Percentiles rank a stretch among this genome's conserved stretches.
These are phyloP conservation scores for Hanseniaspora vineae DNA, from an alignment of 805 yeast genomes.

Conservation along the genomic window DNA sequence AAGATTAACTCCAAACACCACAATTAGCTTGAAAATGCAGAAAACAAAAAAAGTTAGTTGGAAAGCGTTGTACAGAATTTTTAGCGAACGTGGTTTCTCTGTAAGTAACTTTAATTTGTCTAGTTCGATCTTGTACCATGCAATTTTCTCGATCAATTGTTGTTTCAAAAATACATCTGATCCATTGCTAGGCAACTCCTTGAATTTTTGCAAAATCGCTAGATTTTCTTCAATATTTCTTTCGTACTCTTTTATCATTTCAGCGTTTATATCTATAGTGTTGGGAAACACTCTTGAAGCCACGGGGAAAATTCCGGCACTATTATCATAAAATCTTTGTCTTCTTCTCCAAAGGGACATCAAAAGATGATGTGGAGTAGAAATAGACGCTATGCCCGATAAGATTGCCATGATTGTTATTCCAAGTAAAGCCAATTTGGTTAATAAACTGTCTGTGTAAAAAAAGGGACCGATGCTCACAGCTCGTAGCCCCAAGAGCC, in stretches of 20 bases:
- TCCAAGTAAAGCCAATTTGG: slow-evolving; percentile 22
- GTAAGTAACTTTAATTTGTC: slow-evolving; percentile 11
- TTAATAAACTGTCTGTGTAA: slow-evolving; percentile 17
- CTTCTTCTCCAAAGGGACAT: slow-evolving; percentile 9
- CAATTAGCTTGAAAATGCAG: slow-evolving; percentile 25
- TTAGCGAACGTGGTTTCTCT: slow-evolving; percentile 9
- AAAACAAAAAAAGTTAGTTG: slow-evolving; percentile 21
- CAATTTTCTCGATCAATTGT: slow-evolving; percentile 16
- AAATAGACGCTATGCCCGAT: slow-evolving; percentile 23
- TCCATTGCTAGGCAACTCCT: slow-evolving; percentile 8
- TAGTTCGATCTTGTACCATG: slow-evolving; percentile 16
- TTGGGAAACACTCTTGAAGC: neutral
- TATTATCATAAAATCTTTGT: neutral
- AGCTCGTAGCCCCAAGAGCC: slow-evolving; percentile 9
- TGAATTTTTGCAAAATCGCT: slow-evolving; percentile 8
- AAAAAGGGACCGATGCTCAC: slow-evolving; percentile 20
- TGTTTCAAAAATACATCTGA: slow-evolving; percentile 6
- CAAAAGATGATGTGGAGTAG: slow-evolving; percentile 19
- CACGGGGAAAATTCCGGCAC: slow-evolving; percentile 1
- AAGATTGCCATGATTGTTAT: slow-evolving; percentile 21
- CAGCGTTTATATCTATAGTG: neutral
- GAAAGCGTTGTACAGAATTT: slow-evolving; percentile 11
- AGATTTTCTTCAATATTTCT: slow-evolving; percentile 11
- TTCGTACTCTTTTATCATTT: slow-evolving; percentile 12
- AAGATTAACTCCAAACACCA: slow-evolving; percentile 18